Conservation (phyloP, 2,329 filamentous ascomycete genomes). For the Arthrobotrys sphaeroides region DNA sequence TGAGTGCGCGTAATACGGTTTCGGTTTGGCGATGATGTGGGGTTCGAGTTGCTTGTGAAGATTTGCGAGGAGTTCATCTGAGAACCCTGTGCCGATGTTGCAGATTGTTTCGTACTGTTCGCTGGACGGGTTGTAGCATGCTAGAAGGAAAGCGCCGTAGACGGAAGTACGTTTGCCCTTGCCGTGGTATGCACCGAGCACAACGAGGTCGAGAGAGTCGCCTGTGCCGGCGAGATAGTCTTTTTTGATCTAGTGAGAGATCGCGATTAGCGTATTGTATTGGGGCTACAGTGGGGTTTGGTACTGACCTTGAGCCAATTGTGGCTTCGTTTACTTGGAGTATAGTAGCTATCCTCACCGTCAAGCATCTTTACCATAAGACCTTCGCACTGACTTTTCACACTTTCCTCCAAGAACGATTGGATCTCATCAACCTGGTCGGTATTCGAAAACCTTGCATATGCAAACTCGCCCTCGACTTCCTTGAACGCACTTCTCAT, state of each 20-base stretch:
- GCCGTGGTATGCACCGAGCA: constrained; percentile 91
- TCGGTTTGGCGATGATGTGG: constrained; percentile 85
- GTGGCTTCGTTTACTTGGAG: constrained; percentile 92
- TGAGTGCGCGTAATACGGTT: constrained; percentile 93
- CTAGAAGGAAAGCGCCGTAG: constrained; percentile 94
- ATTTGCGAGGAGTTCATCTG: constrained; percentile 89
- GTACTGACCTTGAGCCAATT: constrained; percentile 90
- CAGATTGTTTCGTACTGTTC: constrained; percentile 94
- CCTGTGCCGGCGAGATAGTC: constrained; percentile 94
- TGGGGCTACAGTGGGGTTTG: constrained; percentile 48
- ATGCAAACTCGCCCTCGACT: constrained; percentile 88
- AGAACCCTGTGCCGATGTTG: constrained; percentile 98
- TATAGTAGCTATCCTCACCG: constrained; percentile 89
- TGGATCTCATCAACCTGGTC: constrained; percentile 94
- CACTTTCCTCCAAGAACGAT: constrained; percentile 87
- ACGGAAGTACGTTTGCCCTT: constrained; percentile 95
- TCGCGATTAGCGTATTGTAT: constrained; percentile 24
- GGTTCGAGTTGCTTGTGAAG: constrained; percentile 78
- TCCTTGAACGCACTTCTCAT: constrained; percentile 77
- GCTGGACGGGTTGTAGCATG: constrained; percentile 83
- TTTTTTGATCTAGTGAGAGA: constrained; percentile 79
- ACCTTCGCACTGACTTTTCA: constrained; percentile 95
- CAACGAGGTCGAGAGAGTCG: constrained; percentile 94
- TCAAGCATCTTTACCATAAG: constrained; percentile 99
- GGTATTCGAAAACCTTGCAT: constrained; percentile 86